Evolutionary conservation across 768 basidiomycete genomes (phyloP).

Genomic region (Phlebiopsis gigantea): DNA sequence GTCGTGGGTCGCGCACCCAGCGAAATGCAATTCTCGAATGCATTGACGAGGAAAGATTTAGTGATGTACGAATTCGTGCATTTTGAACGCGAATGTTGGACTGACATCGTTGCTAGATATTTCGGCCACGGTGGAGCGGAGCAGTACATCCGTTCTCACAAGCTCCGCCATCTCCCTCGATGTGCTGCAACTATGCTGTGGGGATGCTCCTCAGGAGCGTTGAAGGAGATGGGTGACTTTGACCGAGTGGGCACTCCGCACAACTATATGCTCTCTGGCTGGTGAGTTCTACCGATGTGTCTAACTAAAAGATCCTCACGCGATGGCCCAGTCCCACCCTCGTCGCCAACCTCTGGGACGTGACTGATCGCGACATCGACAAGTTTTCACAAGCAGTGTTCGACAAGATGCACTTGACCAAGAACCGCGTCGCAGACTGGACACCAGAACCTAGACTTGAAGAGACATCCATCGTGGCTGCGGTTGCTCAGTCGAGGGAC

Average conservation of each 20-base stretch:
- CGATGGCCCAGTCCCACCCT: constrained; percentile 61
- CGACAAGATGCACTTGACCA: constrained; percentile 55
- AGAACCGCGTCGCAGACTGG: constrained; percentile 21
- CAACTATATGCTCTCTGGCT: constrained; percentile 95
- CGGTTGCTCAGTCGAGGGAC: constrained; percentile 75
- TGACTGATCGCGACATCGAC: constrained; percentile 96
- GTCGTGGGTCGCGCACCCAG: constrained; percentile 69
- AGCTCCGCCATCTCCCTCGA: constrained; percentile 70
- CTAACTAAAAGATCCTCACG: neutral
- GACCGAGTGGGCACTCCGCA: constrained; percentile 89
- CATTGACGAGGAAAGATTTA: constrained; percentile 69
- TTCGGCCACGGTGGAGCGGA: constrained; percentile 97
- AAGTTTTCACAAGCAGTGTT: constrained; percentile 84
- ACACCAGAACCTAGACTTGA: constrained; percentile 15
- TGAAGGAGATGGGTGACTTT: constrained; percentile 91
- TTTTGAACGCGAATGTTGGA: neutral
- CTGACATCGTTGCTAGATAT: constrained; percentile 51
- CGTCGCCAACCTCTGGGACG: constrained; percentile 96
- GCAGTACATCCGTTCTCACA: constrained; percentile 87
- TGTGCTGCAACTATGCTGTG: constrained; percentile 96
- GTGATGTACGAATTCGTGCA: constrained; percentile 71
- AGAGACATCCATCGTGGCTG: constrained; percentile 55
- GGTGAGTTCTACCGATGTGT: constrained; percentile 49
- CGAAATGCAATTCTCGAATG: constrained; percentile 78
- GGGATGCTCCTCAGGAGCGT: constrained; percentile 93